These are phyloP conservation scores for Globisporangium acanthophoron DNA, from an alignment of 352 stramenopile species.

Conservation along the genomic window DNA sequence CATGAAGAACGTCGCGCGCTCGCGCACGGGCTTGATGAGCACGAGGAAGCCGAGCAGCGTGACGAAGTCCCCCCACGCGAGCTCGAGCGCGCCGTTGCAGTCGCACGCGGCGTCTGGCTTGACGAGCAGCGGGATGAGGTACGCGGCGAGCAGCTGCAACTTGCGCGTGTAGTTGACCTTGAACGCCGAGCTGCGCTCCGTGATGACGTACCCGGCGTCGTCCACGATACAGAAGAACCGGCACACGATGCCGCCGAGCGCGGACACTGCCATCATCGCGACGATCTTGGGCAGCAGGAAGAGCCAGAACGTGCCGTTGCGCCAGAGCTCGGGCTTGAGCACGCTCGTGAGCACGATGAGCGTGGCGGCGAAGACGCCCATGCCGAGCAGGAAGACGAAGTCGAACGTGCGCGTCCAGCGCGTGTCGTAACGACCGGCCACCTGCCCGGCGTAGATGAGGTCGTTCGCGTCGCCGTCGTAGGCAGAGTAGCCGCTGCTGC, in stretches of 20 bases:
- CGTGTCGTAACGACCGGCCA: conserved; percentile 77
- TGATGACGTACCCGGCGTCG: conserved; percentile 81
- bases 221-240: conserved; percentile 82
- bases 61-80: conserved; percentile 81
- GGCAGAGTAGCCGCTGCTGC: conserved; percentile 34
- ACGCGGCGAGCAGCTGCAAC: conserved; percentile 70
- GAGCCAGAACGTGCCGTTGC: conserved; percentile 72
- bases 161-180: conserved; percentile 89
- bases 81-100: conserved; percentile 48
- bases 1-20: conserved; percentile 82
- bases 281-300: conserved; percentile 73
- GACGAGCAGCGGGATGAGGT: conserved; percentile 74
- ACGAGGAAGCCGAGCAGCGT: conserved; percentile 78
- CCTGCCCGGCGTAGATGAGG: conserved; percentile 76
- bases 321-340: conserved; percentile 54
- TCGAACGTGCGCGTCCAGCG: conserved; percentile 83
- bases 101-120: conserved; percentile 48
- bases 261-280: conserved; percentile 78
- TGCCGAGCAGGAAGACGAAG: conserved; percentile 70
- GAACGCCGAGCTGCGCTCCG: conserved; percentile 71
- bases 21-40: conserved; percentile 78
- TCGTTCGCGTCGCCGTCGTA: conserved; percentile 80
- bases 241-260: conserved; percentile 71
- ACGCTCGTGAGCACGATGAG: conserved; percentile 55
- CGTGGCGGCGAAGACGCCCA: conserved; percentile 38